Percentiles rank a stretch among this genome's conserved stretches.
These are phyloP conservation scores for Rhizopus stolonifer DNA, from an alignment of 371 early-diverging fungal species.

Conservation along the genomic window DNA sequence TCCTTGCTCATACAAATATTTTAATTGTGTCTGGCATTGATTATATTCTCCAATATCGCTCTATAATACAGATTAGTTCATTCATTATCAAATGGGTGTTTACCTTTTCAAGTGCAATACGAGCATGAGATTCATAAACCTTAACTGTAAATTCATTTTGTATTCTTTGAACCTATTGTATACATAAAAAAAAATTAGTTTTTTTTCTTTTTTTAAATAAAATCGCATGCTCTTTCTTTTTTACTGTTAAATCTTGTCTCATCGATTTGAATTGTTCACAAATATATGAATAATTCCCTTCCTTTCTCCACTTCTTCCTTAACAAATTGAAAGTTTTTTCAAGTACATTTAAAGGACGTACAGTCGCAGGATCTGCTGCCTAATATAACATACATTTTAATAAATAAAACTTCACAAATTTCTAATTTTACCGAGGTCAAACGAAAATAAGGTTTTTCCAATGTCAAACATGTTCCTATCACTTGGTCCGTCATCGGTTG, in stretches of 20 bases:
- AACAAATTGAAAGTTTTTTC: slow-evolving; percentile 74
- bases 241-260: slow-evolving; percentile 91
- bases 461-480: slow-evolving; percentile 78
- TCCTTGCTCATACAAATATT: slow-evolving; percentile 76
- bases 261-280: slow-evolving; percentile 75
- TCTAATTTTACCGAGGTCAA: slow-evolving; percentile 71
- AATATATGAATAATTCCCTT: slow-evolving; percentile 85
- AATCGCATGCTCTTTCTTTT: neutral
- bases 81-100: neutral
- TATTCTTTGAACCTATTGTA: slow-evolving; percentile 81
- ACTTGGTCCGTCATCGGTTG: slow-evolving; percentile 31
- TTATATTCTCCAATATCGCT: slow-evolving; percentile 96
- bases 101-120: slow-evolving; percentile 93
- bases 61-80: slow-evolving; percentile 32
- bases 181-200: neutral
- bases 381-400: slow-evolving; percentile 16
- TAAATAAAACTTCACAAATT: neutral
- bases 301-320: slow-evolving; percentile 73
- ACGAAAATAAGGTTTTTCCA: slow-evolving; percentile 87
- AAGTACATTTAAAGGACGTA: slow-evolving; percentile 82
- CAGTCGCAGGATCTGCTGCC: slow-evolving; percentile 89
- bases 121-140: slow-evolving; percentile 93
- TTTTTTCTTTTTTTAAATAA: no score
- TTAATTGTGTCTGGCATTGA: slow-evolving; percentile 94
- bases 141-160: slow-evolving; percentile 87